Conservation (phyloP, 2,329 filamentous ascomycete species). For the Colletotrichum magnum region DNA sequence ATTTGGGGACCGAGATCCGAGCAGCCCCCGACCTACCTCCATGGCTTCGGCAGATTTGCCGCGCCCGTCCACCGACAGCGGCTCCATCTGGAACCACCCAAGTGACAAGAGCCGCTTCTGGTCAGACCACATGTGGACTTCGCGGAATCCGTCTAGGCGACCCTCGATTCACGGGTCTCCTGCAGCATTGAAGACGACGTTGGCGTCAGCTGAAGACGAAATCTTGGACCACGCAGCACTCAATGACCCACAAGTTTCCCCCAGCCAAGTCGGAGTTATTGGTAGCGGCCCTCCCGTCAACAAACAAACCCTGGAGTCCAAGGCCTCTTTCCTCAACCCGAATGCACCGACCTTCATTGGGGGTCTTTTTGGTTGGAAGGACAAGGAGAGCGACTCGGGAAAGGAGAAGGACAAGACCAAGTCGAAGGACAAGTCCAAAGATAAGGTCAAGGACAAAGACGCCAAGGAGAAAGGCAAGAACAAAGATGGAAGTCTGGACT, state of each 20-base stretch:
- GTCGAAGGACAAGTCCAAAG: slow-evolving; percentile 46
- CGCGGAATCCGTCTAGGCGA: slow-evolving; percentile 81
- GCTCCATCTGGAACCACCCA: slow-evolving; percentile 78
- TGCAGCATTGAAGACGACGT: slow-evolving; percentile 70
- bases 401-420: slow-evolving; percentile 54
- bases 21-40: slow-evolving; percentile 76
- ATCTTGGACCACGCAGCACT: slow-evolving; percentile 72
- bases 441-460: slow-evolving; percentile 50
- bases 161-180: slow-evolving; percentile 86
- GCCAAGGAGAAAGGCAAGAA: slow-evolving; percentile 53
- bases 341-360: slow-evolving; percentile 90
- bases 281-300: slow-evolving; percentile 77
- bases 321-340: slow-evolving; percentile 78
- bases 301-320: slow-evolving; percentile 50
- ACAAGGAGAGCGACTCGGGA: slow-evolving; percentile 51
- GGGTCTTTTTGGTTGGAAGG: slow-evolving; percentile 70
- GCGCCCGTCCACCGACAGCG: slow-evolving; percentile 83
- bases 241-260: slow-evolving; percentile 65
- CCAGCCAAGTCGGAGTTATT: slow-evolving; percentile 78
- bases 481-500: slow-evolving; percentile 56
- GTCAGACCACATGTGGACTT: slow-evolving; percentile 73
- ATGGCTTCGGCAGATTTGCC: slow-evolving; percentile 80
- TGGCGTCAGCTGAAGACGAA: slow-evolving; percentile 75
- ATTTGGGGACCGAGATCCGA: slow-evolving; percentile 68
- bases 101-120: slow-evolving; percentile 74